A percentile compares a stretch with the other conserved stretches of the same genome.
These are phyloP conservation scores for Pseudogymnoascus verrucosus DNA, from an alignment of 2,329 filamentous ascomycete species.

Conservation along the genomic window DNA sequence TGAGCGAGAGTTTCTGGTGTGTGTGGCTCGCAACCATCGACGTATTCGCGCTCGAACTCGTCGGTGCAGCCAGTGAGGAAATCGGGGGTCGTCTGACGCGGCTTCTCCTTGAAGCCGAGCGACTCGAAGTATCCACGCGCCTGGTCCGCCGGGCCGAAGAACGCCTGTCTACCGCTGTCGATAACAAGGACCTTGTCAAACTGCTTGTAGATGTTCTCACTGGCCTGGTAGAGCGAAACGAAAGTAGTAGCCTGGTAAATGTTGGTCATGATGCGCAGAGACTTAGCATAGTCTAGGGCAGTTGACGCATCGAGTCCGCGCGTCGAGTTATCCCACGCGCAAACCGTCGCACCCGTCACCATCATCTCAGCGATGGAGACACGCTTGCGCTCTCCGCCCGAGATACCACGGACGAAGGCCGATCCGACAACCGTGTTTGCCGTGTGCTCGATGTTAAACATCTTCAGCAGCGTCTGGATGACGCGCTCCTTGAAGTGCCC, in stretches of 20 bases:
- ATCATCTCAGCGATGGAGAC: conserved; percentile 48
- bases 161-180: conserved; percentile 58
- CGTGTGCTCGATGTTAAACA: conserved; percentile 43
- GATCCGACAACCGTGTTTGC: conserved; percentile 47
- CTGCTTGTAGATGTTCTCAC: conserved; percentile 59
- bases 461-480: conserved; percentile 38
- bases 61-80: conserved; percentile 57
- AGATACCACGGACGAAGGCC: conserved; percentile 53
- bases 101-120: conserved; percentile 53
- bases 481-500: conserved; percentile 40
- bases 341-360: conserved; percentile 34
- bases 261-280: conserved; percentile 55
- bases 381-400: conserved; percentile 53
- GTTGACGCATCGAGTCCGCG: conserved; percentile 57
- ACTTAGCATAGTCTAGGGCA: conserved; percentile 52
- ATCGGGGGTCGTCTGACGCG: conserved; percentile 57
- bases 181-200: conserved; percentile 65
- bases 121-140: conserved; percentile 58
- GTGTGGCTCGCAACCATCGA: conserved; percentile 54
- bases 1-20: conserved; percentile 38
- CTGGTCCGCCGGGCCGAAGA: conserved; percentile 51
- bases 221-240: conserved; percentile 62
- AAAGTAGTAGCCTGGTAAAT: conserved; percentile 51
- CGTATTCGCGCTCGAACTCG: conserved; percentile 5
- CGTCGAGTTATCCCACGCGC: conserved; percentile 61